These are phyloP conservation scores for Chlamydomonas reinhardtii DNA, from an alignment of 163 green algal species.

Conservation along the genomic window DNA sequence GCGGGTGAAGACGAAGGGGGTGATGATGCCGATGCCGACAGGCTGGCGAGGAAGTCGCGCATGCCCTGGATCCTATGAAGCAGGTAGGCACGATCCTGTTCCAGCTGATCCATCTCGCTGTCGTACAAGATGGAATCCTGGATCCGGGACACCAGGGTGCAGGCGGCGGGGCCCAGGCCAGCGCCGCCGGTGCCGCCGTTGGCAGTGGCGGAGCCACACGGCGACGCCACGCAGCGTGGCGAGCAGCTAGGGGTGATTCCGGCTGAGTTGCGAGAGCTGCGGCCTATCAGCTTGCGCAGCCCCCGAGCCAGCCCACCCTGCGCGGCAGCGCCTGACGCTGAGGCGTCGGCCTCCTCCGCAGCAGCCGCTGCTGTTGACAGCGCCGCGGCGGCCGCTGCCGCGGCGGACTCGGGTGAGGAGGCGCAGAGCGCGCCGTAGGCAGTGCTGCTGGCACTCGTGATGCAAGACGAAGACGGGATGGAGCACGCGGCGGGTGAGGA, in stretches of 20 bases:
- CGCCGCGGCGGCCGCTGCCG: too few relatives aligned
- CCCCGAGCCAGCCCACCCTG: too few relatives aligned
- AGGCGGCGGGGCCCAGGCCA: neutral
- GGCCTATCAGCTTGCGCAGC: too few relatives aligned
- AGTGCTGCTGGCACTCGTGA: neutral
- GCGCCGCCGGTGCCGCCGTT: neutral
- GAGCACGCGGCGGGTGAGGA: neutral
- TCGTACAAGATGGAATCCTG: conserved; percentile 37
- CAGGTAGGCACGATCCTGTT: conserved; percentile 38
- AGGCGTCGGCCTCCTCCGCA: neutral
- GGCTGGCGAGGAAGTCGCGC: too few relatives aligned
- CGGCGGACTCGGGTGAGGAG: too few relatives aligned
- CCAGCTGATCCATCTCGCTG: conserved; percentile 44
- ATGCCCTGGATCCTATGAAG: neutral
- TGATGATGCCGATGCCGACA: too few relatives aligned
- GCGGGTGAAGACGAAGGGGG: too few relatives aligned
- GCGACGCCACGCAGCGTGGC: neutral
- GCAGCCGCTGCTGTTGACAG: too few relatives aligned
- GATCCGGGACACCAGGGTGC: neutral
- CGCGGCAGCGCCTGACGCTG: neutral
- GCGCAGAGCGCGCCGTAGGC: too few relatives aligned
- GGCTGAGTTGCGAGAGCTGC: too few relatives aligned
- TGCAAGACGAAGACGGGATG: too few relatives aligned
- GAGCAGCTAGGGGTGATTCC: neutral
- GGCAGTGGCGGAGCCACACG: neutral